Evolutionary conservation across 495 filamentous ascomycete species (phyloP).

Genomic region (Sphaerosporella brunnea): DNA sequence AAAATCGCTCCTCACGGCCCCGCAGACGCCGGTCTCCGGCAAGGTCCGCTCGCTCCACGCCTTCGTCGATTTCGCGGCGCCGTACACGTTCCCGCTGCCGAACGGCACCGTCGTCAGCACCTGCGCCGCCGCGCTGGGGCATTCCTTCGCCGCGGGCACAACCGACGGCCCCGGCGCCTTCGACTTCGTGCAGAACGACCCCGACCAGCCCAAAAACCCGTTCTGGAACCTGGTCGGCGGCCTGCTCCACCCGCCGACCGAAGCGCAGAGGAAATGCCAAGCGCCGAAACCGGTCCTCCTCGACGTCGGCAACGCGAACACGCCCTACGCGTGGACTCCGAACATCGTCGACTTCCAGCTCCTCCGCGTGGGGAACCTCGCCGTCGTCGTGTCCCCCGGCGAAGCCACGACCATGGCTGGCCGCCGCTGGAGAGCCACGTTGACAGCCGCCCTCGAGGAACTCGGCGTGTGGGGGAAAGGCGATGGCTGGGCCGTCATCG

Average conservation of each 20-base stretch:
- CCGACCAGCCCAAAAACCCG: slow-evolving; percentile 53
- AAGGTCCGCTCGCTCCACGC: slow-evolving; percentile 56
- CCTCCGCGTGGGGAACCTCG: slow-evolving; percentile 69
- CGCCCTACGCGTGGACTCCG: slow-evolving; percentile 74
- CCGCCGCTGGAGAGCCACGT: slow-evolving; percentile 72
- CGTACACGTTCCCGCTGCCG: slow-evolving; percentile 50
- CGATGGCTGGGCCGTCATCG: slow-evolving; percentile 40
- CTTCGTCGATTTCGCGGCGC: slow-evolving; percentile 43
- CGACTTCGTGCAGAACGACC: slow-evolving; percentile 81
- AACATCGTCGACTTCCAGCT: slow-evolving; percentile 89
- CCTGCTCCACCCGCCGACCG: slow-evolving; percentile 51
- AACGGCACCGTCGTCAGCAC: slow-evolving; percentile 58
- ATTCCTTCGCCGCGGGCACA: slow-evolving; percentile 86
- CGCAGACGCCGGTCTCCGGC: slow-evolving; percentile 30
- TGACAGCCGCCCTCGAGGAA: slow-evolving; percentile 33
- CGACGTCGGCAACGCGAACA: slow-evolving; percentile 63
- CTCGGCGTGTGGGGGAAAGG: slow-evolving; percentile 13
- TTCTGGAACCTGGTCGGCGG: slow-evolving; percentile 63
- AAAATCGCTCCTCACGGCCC: slow-evolving; percentile 42
- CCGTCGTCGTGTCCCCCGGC: slow-evolving; percentile 74
- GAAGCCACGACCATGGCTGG: slow-evolving; percentile 95
- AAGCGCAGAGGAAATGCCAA: slow-evolving; percentile 63
- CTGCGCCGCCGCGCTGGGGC: slow-evolving; percentile 83
- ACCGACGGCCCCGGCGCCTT: slow-evolving; percentile 85
- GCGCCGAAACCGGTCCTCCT: slow-evolving; percentile 72